Evolutionary conservation across 805 yeast species (phyloP).

Genomic region (Lachancea lanzarotensis): DNA sequence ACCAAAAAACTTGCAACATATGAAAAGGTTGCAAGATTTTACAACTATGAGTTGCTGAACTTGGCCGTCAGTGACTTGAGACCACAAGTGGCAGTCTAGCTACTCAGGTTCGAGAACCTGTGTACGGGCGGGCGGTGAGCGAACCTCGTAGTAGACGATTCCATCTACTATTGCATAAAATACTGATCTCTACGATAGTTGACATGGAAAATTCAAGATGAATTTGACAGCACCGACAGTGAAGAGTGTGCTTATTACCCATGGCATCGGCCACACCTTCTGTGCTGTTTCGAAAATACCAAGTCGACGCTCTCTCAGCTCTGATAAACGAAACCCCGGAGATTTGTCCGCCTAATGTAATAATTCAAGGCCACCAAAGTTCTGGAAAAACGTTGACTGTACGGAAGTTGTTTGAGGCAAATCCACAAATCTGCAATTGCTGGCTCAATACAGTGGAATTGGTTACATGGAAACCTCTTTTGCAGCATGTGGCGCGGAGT

Average conservation of each 20-base stretch:
- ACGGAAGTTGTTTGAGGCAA: slow-evolving; percentile 14
- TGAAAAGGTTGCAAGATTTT: slow-evolving; percentile 51
- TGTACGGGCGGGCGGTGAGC: neutral
- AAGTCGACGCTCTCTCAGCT: slow-evolving; percentile 16
- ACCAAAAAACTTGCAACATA: slow-evolving; percentile 42
- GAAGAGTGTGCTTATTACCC: neutral
- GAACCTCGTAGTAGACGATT: neutral
- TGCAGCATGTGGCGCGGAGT: slow-evolving; percentile 26
- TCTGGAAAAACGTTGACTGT: slow-evolving; percentile 28
- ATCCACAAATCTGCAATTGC: slow-evolving; percentile 13
- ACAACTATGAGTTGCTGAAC: slow-evolving; percentile 51
- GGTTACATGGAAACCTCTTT: slow-evolving; percentile 30
- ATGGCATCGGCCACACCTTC: slow-evolving; percentile 2
- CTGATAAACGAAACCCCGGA: slow-evolving; percentile 19
- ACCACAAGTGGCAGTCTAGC: neutral
- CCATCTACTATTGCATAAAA: neutral
- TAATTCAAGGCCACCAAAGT: slow-evolving; percentile 27
- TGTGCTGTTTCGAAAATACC: slow-evolving; percentile 22
- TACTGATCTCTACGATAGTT: too few relatives aligned
- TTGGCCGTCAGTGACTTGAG: slow-evolving; percentile 14
- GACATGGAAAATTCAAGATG: neutral
- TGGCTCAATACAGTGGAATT: slow-evolving; percentile 26
- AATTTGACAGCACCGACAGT: neutral
- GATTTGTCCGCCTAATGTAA: slow-evolving; percentile 20
- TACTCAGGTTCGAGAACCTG: neutral